Evolutionary conservation across 768 basidiomycete species (phyloP), one percentile per base, ranked within the genome.

Genomic region (Coprinopsis marcescibilis): DNA sequence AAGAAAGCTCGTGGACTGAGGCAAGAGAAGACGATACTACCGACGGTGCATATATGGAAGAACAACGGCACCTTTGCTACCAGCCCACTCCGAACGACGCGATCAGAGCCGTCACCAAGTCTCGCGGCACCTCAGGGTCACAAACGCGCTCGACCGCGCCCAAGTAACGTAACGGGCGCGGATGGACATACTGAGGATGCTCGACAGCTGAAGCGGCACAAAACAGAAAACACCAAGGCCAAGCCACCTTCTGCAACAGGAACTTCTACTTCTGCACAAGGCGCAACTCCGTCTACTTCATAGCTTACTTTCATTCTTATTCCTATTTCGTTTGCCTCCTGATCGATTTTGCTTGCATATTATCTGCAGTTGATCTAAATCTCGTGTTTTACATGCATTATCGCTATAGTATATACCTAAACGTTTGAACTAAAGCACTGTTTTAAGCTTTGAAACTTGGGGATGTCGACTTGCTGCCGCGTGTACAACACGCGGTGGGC

Each of bases 1-100:
- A 46, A 46, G 35, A 46, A 46, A 38, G 41, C 41, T 4, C 41
- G 41, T n/a, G 4, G 26, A 4, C 4, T 43, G 7, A 24, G 41
- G 6, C 5, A 5, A 5, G 41, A 43, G 26, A 43, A 43, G 17
- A 30, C 26, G 30, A n/a, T 14, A 21, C n/a, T n/a, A n/a, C n/a
- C n/a, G 27, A 43, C 8, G 41, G 4, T n/a, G 7, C 14, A 30
- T 4, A 43, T n/a, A 27, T 17, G 11, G 26, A 8, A 17, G 41
- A n/a, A 8, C 41, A 6, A 43, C 4, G n/a, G n/a, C n/a, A n/a
- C 14, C 26, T 7, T 14, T 20, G 4, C 14, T 10, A 21, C 25
- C 4, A 27, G 17, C 13, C 26, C 26, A 12, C 4, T 5, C 4
- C 41, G 14, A 27, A 13, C 20, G 5, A 24, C 38, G 6, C 38